A percentile compares a stretch with the other conserved stretches of the same genome.
Conservation (phyloP, 1,284 basidiomycete species). For the Ceratobasidium sp. region DNA sequence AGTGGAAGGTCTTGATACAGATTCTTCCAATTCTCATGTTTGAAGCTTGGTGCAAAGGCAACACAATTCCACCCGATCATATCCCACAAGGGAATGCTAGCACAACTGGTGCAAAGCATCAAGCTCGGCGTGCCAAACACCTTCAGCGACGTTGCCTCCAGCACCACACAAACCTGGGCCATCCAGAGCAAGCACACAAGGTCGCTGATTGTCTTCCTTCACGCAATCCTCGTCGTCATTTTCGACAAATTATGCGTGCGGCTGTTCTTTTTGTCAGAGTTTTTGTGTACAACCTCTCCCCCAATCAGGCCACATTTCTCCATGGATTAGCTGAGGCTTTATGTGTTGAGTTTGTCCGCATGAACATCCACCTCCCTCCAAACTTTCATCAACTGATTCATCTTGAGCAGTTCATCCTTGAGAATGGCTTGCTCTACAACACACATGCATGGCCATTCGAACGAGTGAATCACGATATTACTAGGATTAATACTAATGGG, state of each 20-base stretch:
- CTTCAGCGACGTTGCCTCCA: not conserved
- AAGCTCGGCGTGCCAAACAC: not conserved
- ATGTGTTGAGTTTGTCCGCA: not conserved
- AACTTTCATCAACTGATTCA: slow-evolving; percentile 15
- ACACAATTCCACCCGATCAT: not conserved
- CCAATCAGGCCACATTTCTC: too few relatives aligned
- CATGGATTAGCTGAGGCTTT: not conserved
- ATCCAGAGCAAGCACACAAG: not conserved
- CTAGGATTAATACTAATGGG: slow-evolving; percentile 4
- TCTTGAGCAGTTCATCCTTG: not conserved
- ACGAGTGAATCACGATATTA: not conserved
- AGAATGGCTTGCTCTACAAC: not conserved
- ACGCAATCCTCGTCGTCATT: not conserved
- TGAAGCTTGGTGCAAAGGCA: not conserved
- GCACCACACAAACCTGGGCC: not conserved
- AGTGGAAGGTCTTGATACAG: not conserved
- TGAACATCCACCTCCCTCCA: not conserved
- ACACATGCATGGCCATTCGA: slow-evolving; percentile 5
- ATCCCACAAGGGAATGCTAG: not conserved
- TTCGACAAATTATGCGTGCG: not conserved
- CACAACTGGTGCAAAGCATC: not conserved
- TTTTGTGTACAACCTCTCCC: not conserved
- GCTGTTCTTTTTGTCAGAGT: not conserved
- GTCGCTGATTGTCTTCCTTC: not conserved
- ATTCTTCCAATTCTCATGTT: not conserved